Conservation (phyloP, 768 basidiomycete genomes). For the Mycena sanguinolenta region DNA sequence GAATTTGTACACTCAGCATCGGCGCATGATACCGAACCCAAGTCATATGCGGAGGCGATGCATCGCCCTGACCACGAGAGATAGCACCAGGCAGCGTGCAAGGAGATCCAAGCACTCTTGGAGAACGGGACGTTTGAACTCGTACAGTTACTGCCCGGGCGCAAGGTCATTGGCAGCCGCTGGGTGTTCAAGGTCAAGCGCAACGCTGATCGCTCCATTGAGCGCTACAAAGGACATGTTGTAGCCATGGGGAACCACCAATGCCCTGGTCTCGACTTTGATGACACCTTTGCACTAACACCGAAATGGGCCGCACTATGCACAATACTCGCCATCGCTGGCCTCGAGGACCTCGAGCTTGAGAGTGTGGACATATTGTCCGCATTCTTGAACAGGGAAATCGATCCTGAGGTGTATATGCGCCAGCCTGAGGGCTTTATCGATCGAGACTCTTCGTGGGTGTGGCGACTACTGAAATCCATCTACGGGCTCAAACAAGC, state of each 20-base stretch:
- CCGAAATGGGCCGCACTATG: conserved; percentile 40
- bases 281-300: conserved; percentile 41
- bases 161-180: conserved; percentile 36
- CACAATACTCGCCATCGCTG: conserved; percentile 41
- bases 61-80: conserved; percentile 17
- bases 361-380: conserved; percentile 44
- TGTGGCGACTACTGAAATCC: conserved; percentile 41
- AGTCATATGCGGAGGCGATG: conserved; percentile 40
- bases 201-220: conserved; percentile 23
- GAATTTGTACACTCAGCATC: conserved; percentile 5
- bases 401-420: conserved; percentile 52
- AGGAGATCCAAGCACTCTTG: conserved; percentile 44
- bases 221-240: neutral
- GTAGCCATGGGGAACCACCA: conserved; percentile 44
- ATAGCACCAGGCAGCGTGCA: conserved; percentile 44
- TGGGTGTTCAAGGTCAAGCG: conserved; percentile 42
- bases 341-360: conserved; percentile 44
- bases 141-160: conserved; percentile 46
- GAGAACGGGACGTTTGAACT: conserved; percentile 51
- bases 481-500: conserved; percentile 54
- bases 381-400: conserved; percentile 46
- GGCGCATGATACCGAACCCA: conserved; percentile 33
- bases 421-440: conserved; percentile 46
- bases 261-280: conserved; percentile 41
- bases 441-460: conserved; percentile 28